Conservation (phyloP, 1,139 yeast species). For the Yamadazyma membranifaciens region DNA sequence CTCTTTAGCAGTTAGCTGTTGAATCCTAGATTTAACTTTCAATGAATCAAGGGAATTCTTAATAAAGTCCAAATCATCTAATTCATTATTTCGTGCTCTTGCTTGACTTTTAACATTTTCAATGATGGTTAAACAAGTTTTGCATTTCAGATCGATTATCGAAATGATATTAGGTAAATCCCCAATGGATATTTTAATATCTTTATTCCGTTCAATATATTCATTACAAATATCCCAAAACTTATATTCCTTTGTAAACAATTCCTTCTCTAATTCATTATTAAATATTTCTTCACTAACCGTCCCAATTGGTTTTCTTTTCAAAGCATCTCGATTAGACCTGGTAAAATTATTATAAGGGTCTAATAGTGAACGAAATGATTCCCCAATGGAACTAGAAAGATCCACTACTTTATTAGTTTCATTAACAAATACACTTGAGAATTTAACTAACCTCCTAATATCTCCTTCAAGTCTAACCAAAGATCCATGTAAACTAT, state of each 20-base stretch:
- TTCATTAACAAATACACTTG: slow-evolving; percentile 13
- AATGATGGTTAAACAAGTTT: slow-evolving; percentile 19
- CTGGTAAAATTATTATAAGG: slow-evolving; percentile 22
- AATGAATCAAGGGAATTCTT: slow-evolving; percentile 26
- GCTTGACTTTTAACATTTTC: slow-evolving; percentile 27
- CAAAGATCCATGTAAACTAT: slow-evolving; percentile 18
- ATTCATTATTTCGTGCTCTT: slow-evolving; percentile 27
- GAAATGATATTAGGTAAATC: slow-evolving; percentile 1
- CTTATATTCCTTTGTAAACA: slow-evolving; percentile 13
- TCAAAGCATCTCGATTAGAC: slow-evolving; percentile 11
- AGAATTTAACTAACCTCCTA: slow-evolving; percentile 20
- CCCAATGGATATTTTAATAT: slow-evolving; percentile 5
- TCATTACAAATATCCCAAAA: slow-evolving; percentile 20
- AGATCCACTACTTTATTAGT: slow-evolving; percentile 15
- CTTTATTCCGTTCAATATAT: slow-evolving; percentile 17
- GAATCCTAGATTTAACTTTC: slow-evolving; percentile 21
- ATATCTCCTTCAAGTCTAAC: slow-evolving; percentile 15
- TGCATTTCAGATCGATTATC: slow-evolving; percentile 5
- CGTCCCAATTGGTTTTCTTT: slow-evolving; percentile 7
- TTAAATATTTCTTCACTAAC: slow-evolving; percentile 4
- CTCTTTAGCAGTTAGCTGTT: slow-evolving; percentile 28
- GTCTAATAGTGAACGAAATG: slow-evolving; percentile 24
- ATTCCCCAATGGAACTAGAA: slow-evolving; percentile 19
- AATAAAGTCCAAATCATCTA: slow-evolving; percentile 36
- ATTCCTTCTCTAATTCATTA: slow-evolving; percentile 1